A percentile compares a stretch with the other conserved stretches of the same genome.
Conservation (phyloP, 2,329 filamentous ascomycete species). For the Trichoderma asperellum region DNA sequence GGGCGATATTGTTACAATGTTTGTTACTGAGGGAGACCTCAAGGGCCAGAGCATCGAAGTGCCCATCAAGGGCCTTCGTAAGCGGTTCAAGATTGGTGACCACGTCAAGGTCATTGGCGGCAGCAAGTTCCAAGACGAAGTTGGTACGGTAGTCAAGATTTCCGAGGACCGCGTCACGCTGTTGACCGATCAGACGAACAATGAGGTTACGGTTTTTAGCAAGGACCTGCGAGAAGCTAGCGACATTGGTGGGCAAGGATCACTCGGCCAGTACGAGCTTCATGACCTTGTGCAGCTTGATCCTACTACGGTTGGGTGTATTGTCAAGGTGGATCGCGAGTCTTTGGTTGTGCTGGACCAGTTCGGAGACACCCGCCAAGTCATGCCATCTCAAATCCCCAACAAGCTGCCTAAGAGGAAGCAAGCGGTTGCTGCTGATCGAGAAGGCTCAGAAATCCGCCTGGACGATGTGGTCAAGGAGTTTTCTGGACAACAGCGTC, state of each 20-base stretch:
- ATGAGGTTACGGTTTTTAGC: conserved; percentile 96
- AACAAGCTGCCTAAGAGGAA: conserved; percentile 84
- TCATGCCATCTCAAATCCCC: conserved; percentile 89
- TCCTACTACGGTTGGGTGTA: conserved; percentile 85
- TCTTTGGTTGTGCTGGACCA: conserved; percentile 89
- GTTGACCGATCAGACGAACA: conserved; percentile 88
- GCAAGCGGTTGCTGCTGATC: conserved; percentile 86
- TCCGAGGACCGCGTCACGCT: conserved; percentile 90
- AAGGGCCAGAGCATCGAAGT: conserved; percentile 86
- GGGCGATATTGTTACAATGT: conserved; percentile 88
- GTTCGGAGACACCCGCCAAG: conserved; percentile 77
- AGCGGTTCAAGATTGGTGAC: conserved; percentile 90
- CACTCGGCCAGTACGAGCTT: conserved; percentile 85
- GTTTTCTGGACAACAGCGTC: conserved; percentile 79
- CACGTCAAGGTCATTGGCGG: conserved; percentile 99
- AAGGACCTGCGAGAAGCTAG: conserved; percentile 93
- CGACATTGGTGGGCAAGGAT: conserved; percentile 84
- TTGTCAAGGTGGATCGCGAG: conserved; percentile 94
- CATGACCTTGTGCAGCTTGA: conserved; percentile 95
- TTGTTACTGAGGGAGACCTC: conserved; percentile 81
- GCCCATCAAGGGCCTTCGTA: conserved; percentile 87
- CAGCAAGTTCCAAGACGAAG: conserved; percentile 90
- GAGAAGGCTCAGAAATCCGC: conserved; percentile 90
- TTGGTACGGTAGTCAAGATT: conserved; percentile 95
- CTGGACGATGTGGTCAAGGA: conserved; percentile 92